These are phyloP conservation scores for Tripterygium wilfordii DNA, from an alignment of 177 flowering plant species.

Conservation along the genomic window DNA sequence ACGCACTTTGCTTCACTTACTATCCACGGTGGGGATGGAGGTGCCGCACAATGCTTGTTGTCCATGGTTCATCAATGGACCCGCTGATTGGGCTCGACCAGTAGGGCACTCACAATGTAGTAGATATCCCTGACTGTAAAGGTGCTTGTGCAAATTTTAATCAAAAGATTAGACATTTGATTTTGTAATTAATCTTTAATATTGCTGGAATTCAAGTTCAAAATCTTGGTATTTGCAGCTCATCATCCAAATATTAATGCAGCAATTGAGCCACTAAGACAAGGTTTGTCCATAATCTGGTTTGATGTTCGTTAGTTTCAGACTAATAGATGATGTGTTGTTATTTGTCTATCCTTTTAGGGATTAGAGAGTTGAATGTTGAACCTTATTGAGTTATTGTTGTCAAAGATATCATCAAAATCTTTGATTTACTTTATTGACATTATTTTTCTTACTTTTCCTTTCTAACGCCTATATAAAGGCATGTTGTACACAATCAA, in stretches of 20 bases:
- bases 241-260: constrained; percentile 95
- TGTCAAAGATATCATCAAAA: too few species aligned
- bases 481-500: too few species aligned
- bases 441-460: too few species aligned
- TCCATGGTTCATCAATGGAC: constrained; percentile 66
- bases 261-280: constrained; percentile 67
- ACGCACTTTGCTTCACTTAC: too few species aligned
- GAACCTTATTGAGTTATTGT: constrained; percentile 83
- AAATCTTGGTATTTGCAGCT: constrained; percentile 49
- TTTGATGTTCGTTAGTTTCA: too few species aligned
- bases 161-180: too few species aligned
- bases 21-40: constrained; percentile 79
- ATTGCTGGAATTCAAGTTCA: too few species aligned
- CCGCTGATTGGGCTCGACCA: constrained; percentile 82
- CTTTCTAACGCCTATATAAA: too few species aligned
- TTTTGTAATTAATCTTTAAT: too few species aligned
- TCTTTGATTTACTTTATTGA: too few species aligned
- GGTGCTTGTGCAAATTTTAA: constrained; percentile 29
- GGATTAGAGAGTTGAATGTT: constrained; percentile 52
- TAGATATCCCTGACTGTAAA: constrained; percentile 84
- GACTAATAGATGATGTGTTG: too few species aligned
- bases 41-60: constrained; percentile 90
- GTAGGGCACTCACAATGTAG: constrained; percentile 84
- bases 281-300: constrained; percentile 33
- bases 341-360: too few species aligned